phyloP scores from a whole-genome alignment of 768 basidiomycete species.

The Xerocomus brunneocitrinus region DNA sequence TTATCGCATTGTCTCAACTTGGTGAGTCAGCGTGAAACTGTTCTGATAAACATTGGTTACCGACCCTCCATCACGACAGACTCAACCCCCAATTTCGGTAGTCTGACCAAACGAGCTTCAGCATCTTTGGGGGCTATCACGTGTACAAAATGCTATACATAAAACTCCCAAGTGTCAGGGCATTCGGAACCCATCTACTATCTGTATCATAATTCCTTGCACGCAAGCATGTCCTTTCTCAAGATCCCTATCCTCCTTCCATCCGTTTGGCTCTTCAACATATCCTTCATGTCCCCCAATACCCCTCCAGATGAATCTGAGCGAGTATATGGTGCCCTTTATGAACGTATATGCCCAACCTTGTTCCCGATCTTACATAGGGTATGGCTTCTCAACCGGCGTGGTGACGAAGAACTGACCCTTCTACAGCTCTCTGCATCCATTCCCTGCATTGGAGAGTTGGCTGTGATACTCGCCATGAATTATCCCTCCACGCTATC shows the following conservation, averaged over 20 bases:
- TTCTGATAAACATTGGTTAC: background rate
- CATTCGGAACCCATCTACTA: background rate
- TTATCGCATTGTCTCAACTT: background rate
- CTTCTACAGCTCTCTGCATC: slow-evolving; percentile 23
- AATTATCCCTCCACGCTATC: slow-evolving; percentile 16
- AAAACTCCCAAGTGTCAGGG: background rate
- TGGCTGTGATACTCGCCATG: slow-evolving; percentile 17
- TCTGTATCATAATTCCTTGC: background rate
- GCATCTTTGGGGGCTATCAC: background rate
- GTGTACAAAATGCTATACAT: background rate
- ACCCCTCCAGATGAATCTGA: slow-evolving; percentile 20
- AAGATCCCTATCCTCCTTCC: slow-evolving; percentile 22
- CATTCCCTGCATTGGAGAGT: slow-evolving; percentile 28
- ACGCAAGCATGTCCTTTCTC: slow-evolving; percentile 15
- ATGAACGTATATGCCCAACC: slow-evolving; percentile 21
- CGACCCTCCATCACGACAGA: background rate
- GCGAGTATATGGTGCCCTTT: slow-evolving; percentile 14
- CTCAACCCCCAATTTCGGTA: background rate
- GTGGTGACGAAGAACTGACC: slow-evolving; percentile 2
- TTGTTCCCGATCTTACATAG: slow-evolving; percentile 21
- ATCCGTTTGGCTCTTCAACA: slow-evolving; percentile 27
- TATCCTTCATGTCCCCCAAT: slow-evolving; percentile 21
- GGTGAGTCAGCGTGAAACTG: background rate
- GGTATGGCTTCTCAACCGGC: slow-evolving; percentile 9
- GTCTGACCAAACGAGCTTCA: background rate